Evolutionary conservation across 331 rosid genomes (phyloP), one percentile per base, ranked within the genome.

Genomic region (Telfairia occidentalis): DNA sequence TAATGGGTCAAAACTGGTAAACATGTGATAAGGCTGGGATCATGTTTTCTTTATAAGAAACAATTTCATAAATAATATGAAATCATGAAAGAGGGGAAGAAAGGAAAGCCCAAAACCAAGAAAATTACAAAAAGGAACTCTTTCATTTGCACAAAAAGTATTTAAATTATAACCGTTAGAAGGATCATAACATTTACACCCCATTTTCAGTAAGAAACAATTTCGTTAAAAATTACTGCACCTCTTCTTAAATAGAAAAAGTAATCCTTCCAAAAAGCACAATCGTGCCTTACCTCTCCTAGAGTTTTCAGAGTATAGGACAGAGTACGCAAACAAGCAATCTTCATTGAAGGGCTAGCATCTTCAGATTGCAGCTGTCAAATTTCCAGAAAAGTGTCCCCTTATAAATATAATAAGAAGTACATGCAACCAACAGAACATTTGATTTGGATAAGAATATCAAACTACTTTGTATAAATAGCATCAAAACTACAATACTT

Each of bases 291-390:
- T 82, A 90, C 98, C 96, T 95, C 98, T 79, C 98, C 98, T 78
- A 95, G 79, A 50, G 96, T 86, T 85, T 88, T 95, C 65, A 95
- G 80, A 61, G 89, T 90, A 81, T 90, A 92, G 28, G 98, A 87
- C 63, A 90, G 76, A 19, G 98, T 91, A 65, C 90, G 90, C 64
- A 95, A 86, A 67, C 92, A 95, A 57, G 92, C 96, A 77, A 92
- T 89, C 79, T 85, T 91, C 92, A 90, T 84, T 77, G 87, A 88
- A 81, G 98, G 90, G 83, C 89, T 86, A 53, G 90, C 89, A 76
- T 95, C 97, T 16, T 82, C 83, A 45, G 90, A 87, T 78, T 90
- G 86, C 77, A 95, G 89, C 98, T 95, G 86, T 65, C 80, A 81
- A 42, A 76, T 71, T 38, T 76, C 71, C 58, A 71, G 50, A 65